Evolutionary conservation across 805 yeast genomes (phyloP), one percentile per base, ranked within the genome.

Genomic region (Grigorovia yakushimaensis): DNA sequence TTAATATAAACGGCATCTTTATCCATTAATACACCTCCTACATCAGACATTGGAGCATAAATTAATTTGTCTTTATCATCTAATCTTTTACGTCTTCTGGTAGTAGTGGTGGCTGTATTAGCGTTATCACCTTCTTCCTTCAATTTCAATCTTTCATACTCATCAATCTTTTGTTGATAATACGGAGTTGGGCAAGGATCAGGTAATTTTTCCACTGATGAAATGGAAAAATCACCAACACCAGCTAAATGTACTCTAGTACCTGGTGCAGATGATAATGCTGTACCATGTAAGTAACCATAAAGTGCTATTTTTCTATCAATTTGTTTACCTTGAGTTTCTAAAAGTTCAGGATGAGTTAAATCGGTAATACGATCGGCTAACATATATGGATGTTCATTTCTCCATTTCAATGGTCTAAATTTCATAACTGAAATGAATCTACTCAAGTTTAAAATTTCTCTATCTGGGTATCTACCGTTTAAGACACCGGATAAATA

Each of bases 101-200:
- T 78, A 2, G 81, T 75, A 30, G 76, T 72, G 2, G 81, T 74
- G 3, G 74, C 58, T 4, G 69, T 66, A 7, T 4, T 27, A 2
- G 37, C 6, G 6, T 8, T 17, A 33, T 15, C 37, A 9, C 84
- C 85, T 44, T 74, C 82, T n/a, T 84, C 83, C 43, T 73, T 82
- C 40, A 79, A 77, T 51, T 73, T 77, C 59, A 86, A 94, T 59
- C 91, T 72, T 67, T 84, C 93, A 38, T 75, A 61, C 38, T 88
- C 96, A 53, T 86, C 95, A 37, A 88, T 69, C 57, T 77, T 83
- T 63, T 88, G 95, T 63, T 88, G 94, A 55, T 74, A 88, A 59
- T 78, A 85, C 2, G 99, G 99, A 0, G 98, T 91, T 27, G 99
- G 98, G 64, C 98, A 94, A 18, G 99, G 99, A 71, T 93, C 99